phyloP scores from a whole-genome alignment of 1,284 basidiomycete genomes.

The Meripilus lineatus region DNA sequence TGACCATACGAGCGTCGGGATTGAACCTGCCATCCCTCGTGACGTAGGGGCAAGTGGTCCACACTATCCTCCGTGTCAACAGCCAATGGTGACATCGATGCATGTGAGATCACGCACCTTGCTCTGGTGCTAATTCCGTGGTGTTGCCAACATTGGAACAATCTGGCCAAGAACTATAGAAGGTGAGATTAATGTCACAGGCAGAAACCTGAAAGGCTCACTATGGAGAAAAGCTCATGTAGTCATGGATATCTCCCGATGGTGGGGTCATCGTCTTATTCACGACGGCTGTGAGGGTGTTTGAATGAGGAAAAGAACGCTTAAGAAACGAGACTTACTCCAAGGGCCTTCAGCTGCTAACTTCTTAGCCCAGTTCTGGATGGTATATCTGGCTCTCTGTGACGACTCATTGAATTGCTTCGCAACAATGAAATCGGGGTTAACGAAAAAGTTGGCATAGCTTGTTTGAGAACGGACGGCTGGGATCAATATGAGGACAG shows the following conservation, averaged over 20 bases:
- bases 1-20: slow-evolving; percentile 23
- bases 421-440: slow-evolving; percentile 41
- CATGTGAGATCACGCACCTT: slow-evolving; percentile 29
- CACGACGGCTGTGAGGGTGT: slow-evolving; percentile 44
- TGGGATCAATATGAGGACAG: slow-evolving; percentile 13
- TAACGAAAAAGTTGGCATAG: slow-evolving; percentile 48
- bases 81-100: not conserved
- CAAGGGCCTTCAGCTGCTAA: slow-evolving; percentile 43
- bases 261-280: slow-evolving; percentile 38
- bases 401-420: slow-evolving; percentile 30
- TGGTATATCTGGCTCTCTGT: slow-evolving; percentile 38
- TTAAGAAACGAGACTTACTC: slow-evolving; percentile 33
- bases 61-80: slow-evolving; percentile 32
- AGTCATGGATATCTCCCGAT: slow-evolving; percentile 41
- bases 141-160: slow-evolving; percentile 36
- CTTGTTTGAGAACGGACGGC: slow-evolving; percentile 24
- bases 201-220: slow-evolving; percentile 31
- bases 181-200: no score
- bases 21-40: slow-evolving; percentile 58
- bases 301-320: slow-evolving; percentile 1
- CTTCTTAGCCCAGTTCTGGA: slow-evolving; percentile 38
- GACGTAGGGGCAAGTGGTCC: slow-evolving; percentile 55
- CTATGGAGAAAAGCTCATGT: slow-evolving; percentile 56
- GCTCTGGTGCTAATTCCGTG: slow-evolving; percentile 40
- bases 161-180: slow-evolving; percentile 52